A percentile compares a stretch with the other conserved stretches of the same genome.
Evolutionary conservation across 129 eudicot genomes (phyloP).

Genomic region (sunflower (Helianthus annuus)): HanXRQr2.0-SUNRISE NC_035449.2:7519365-7519864

Average conservation of each 20-base stretch:
- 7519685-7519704: slow-evolving; percentile 29
- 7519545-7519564: slow-evolving; percentile 50
- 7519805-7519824: background rate
- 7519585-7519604: slow-evolving; percentile 34
- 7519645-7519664: background rate
- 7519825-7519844: background rate
- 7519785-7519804: slow-evolving; percentile 31
- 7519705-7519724: slow-evolving; percentile 46
- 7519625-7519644: slow-evolving; percentile 24
- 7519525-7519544: slow-evolving; percentile 24
- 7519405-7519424: no score
- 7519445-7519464: slow-evolving; percentile 19
- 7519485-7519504: slow-evolving; percentile 56
- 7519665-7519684: slow-evolving; percentile 23
- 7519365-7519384: no score
- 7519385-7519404: no score
- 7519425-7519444: no score
- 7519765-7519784: slow-evolving; percentile 29
- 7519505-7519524: slow-evolving; percentile 43
- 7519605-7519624: slow-evolving; percentile 39
- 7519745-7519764: slow-evolving; percentile 59
- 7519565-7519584: slow-evolving; percentile 38
- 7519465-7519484: slow-evolving; percentile 45
- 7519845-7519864: background rate
- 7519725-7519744: slow-evolving; percentile 39